Percentiles rank a stretch among this genome's conserved stretches.
These are phyloP conservation scores for Viola pubescens DNA, from an alignment of 441 rosid species.

Conservation along the genomic window DNA sequence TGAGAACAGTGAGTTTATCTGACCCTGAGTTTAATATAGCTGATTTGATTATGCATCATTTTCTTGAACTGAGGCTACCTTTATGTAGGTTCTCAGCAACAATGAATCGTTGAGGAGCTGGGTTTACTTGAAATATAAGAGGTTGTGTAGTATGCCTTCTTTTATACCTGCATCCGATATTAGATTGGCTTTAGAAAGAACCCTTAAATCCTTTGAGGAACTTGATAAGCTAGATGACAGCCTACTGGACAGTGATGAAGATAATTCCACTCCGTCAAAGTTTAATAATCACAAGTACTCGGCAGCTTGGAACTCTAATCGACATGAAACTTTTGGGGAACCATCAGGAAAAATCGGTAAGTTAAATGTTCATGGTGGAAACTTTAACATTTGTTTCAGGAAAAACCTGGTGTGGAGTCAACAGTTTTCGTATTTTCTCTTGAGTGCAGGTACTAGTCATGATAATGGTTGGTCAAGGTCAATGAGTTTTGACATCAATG, in stretches of 20 bases:
- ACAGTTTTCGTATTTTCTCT: background rate
- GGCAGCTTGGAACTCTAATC: constrained; percentile 29
- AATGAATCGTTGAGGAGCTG: constrained; percentile 55
- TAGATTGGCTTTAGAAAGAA: constrained; percentile 43
- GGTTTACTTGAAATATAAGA: constrained; percentile 60
- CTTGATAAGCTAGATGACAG: constrained; percentile 40
- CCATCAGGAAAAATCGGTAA: constrained; percentile 19
- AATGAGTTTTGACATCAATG: constrained; percentile 54
- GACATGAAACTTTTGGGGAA: constrained; percentile 25
- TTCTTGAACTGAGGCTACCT: constrained; percentile 16
- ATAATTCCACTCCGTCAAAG: constrained; percentile 37
- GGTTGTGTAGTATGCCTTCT: constrained; percentile 39
- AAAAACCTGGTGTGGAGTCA: too few species aligned
- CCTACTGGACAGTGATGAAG: constrained; percentile 55
- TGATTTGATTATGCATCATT: background rate
- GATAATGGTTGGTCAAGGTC: constrained; percentile 55
- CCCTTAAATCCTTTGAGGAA: constrained; percentile 41
- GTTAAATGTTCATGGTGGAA: constrained; percentile 20
- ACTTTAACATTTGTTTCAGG: background rate
- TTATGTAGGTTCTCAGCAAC: constrained; percentile 57
- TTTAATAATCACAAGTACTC: constrained; percentile 22
- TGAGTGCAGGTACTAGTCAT: constrained; percentile 48
- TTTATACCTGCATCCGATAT: constrained; percentile 38
- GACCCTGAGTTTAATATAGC: background rate
- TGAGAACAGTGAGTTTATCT: background rate